Conservation (phyloP, 1,284 basidiomycete genomes). For the Sphaerobolus stellatus region DNA sequence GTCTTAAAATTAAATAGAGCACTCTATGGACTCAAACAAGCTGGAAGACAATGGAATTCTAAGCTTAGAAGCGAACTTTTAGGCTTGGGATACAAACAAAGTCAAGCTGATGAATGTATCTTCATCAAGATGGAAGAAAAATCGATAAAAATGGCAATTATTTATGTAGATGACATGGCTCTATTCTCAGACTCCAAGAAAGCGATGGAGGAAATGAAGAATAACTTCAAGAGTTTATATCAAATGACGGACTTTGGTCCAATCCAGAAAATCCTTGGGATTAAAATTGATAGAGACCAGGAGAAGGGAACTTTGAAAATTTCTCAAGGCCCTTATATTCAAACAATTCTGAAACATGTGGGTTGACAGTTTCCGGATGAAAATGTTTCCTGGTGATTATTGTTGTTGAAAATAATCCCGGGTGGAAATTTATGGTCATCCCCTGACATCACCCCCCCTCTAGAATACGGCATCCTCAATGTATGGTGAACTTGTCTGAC, state of each 20-base stretch:
- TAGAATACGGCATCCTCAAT: no score
- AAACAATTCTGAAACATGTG: slow-evolving; percentile 5
- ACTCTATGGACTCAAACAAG: slow-evolving; percentile 32
- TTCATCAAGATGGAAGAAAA: slow-evolving; percentile 21
- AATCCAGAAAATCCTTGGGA: slow-evolving; percentile 16
- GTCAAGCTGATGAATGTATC: slow-evolving; percentile 23
- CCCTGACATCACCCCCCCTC: no score
- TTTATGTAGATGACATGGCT: slow-evolving; percentile 35
- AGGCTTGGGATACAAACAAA: slow-evolving; percentile 16
- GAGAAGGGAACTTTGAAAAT: background rate
- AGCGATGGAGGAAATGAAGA: slow-evolving; percentile 5
- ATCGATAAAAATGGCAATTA: slow-evolving; percentile 25
- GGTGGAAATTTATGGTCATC: no score
- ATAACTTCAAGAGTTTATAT: slow-evolving; percentile 1
- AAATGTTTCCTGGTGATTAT: no score
- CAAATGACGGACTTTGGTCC: slow-evolving; percentile 11
- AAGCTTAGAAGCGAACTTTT: slow-evolving; percentile 18
- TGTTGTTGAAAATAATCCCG: no score
- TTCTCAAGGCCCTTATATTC: slow-evolving; percentile 13
- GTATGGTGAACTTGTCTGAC: no score
- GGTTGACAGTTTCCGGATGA: no score
- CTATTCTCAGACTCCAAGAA: slow-evolving; percentile 20
- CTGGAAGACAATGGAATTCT: slow-evolving; percentile 27
- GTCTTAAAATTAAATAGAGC: slow-evolving; percentile 21
- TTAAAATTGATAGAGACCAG: slow-evolving; percentile 6